These are phyloP conservation scores for Penicillium goetzii DNA, from an alignment of 495 filamentous ascomycete genomes.

Conservation along the genomic window DNA sequence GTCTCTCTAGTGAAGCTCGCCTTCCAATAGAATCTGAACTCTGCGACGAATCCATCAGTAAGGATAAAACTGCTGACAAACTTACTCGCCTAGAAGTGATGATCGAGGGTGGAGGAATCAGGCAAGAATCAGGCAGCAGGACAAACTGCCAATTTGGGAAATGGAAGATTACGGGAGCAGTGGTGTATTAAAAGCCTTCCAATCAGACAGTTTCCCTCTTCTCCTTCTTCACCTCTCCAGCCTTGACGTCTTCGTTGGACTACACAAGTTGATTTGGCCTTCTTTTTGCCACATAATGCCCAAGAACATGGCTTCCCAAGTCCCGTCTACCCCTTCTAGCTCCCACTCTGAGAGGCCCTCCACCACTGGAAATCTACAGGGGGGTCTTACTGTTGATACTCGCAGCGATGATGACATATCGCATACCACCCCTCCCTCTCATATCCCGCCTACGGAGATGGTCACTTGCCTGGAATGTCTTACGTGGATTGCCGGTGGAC, in stretches of 20 bases:
- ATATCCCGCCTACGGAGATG: slow-evolving; percentile 1
- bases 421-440: background rate
- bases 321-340: background rate
- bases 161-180: no score
- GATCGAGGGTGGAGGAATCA: no score
- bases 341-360: background rate
- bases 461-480: slow-evolving; percentile 7
- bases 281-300: background rate
- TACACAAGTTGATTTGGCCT: no score
- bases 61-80: slow-evolving; percentile 8
- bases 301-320: background rate
- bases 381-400: background rate
- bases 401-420: background rate
- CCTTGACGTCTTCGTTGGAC: no score
- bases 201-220: no score
- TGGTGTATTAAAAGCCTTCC: no score
- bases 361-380: background rate
- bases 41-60: slow-evolving; percentile 5
- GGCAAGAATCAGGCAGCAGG: no score
- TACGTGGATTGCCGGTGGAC: slow-evolving; percentile 4
- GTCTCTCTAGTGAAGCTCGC: background rate
- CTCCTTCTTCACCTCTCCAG: no score
- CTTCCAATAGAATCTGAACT: slow-evolving; percentile 6
- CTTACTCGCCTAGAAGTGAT: slow-evolving; percentile 5
- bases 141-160: no score